Percentiles rank a stretch among this genome's conserved stretches.
Evolutionary conservation across 805 yeast species (phyloP).

Genomic region (Grigorovia transvaalensis): DNA sequence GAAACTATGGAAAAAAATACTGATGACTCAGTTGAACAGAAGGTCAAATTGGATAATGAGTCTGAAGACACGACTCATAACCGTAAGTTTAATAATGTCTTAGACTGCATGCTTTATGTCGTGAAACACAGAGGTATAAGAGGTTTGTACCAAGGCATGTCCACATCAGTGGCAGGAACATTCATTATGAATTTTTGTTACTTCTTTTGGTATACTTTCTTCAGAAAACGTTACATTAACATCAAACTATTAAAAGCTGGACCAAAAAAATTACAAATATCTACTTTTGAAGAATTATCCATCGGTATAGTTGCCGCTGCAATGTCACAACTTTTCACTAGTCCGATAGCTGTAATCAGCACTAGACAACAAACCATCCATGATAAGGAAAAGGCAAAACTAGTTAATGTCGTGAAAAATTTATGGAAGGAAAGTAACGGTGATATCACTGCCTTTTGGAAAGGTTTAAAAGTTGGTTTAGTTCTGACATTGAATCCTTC

Average conservation of each 20-base stretch:
- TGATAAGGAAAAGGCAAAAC: constrained; percentile 21
- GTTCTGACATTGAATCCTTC: constrained; percentile 76
- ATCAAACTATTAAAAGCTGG: neutral
- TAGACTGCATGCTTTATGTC: constrained; percentile 54
- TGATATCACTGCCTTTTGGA: constrained; percentile 68
- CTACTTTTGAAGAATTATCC: constrained; percentile 55
- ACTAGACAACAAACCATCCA: constrained; percentile 52
- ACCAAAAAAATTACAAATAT: constrained; percentile 22
- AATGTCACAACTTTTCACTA: constrained; percentile 66
- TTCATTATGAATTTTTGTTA: constrained; percentile 75
- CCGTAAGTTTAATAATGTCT: constrained; percentile 41
- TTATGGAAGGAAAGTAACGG: constrained; percentile 45
- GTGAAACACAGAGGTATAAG: constrained; percentile 46
- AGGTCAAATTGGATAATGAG: constrained; percentile 2
- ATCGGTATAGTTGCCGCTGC: constrained; percentile 80
- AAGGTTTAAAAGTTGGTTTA: constrained; percentile 70
- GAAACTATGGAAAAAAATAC: neutral
- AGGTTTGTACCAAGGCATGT: constrained; percentile 66
- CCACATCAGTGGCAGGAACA: constrained; percentile 55
- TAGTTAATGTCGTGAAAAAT: constrained; percentile 28
- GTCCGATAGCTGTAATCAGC: constrained; percentile 71
- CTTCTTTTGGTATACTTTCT: constrained; percentile 78
- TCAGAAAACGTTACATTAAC: constrained; percentile 43
- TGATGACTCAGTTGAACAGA: neutral
- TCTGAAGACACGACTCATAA: neutral